A percentile compares a stretch with the other conserved stretches of the same genome.
Evolutionary conservation across 768 basidiomycete species (phyloP).

Genomic region (Kwoniella pini): DNA sequence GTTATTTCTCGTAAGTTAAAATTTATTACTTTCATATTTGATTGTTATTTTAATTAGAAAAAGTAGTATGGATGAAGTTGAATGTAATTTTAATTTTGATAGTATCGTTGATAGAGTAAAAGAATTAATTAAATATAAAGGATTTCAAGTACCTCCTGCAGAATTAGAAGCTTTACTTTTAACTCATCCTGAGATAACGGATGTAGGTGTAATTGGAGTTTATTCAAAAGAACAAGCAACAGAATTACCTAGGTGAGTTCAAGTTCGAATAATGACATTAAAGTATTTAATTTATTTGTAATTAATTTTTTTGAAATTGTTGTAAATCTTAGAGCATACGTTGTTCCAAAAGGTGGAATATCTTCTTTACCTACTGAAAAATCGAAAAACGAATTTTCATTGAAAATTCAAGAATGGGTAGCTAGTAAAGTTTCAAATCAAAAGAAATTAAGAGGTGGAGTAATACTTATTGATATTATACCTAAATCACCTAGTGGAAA

Average conservation of each 20-base stretch:
- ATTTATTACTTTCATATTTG: not conserved
- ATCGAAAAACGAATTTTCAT: conserved; percentile 59
- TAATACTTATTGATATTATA: conserved; percentile 63
- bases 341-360: conserved; percentile 49
- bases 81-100: not conserved
- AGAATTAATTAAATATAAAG: conserved; percentile 61
- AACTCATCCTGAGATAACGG: conserved; percentile 72
- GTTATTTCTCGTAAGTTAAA: conserved; percentile 61
- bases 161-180: conserved; percentile 77
- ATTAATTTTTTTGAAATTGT: too few species aligned
- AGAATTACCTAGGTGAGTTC: conserved; percentile 63
- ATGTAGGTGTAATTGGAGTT: conserved; percentile 79
- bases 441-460: conserved; percentile 74
- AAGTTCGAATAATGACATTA: not conserved
- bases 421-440: conserved; percentile 66
- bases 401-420: conserved; percentile 68
- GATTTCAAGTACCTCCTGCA: conserved; percentile 86
- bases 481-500: conserved; percentile 86
- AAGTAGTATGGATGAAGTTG: too few species aligned
- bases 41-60: not conserved
- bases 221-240: conserved; percentile 68
- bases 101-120: conserved; percentile 55
- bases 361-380: conserved; percentile 30
- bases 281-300: too few species aligned
- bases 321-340: conserved; percentile 56